A percentile compares a stretch with the other conserved stretches of the same genome.
Evolutionary conservation across 495 filamentous ascomycete species (phyloP).

Genomic region (Bacidia gigantensis): DNA sequence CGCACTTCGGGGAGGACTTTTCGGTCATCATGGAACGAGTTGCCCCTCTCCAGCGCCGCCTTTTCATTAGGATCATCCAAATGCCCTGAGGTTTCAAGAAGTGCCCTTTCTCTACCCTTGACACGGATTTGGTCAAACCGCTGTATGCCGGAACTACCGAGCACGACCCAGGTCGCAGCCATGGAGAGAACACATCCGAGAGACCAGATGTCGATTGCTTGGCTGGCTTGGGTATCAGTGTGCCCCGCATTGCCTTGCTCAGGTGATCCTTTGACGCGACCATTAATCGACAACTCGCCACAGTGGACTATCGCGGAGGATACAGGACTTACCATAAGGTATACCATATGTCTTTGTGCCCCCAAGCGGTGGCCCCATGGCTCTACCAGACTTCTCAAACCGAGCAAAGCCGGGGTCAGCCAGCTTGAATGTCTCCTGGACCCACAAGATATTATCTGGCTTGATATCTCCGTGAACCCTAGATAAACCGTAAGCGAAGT

Average conservation of each 20-base stretch:
- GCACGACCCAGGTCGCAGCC: constrained; percentile 28
- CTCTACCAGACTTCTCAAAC: too few species aligned
- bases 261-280: too few species aligned
- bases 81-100: neutral
- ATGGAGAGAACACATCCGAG: constrained; percentile 31
- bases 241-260: constrained; percentile 3
- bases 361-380: too few species aligned
- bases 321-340: too few species aligned
- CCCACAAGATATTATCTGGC: constrained; percentile 28
- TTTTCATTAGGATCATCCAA: neutral
- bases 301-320: too few species aligned
- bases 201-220: constrained; percentile 30
- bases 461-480: constrained; percentile 31
- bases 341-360: too few species aligned
- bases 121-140: constrained; percentile 20
- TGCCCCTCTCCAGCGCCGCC: too few species aligned
- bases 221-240: constrained; percentile 14
- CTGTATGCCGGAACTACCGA: constrained; percentile 21
- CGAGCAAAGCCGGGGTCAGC: constrained; percentile 29
- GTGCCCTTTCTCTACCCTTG: constrained; percentile 10
- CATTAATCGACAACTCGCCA: too few species aligned
- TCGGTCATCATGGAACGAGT: constrained; percentile 20
- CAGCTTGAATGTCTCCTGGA: constrained; percentile 27
- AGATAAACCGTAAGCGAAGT: constrained; percentile 15
- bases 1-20: constrained; percentile 6